A percentile compares a stretch with the other conserved stretches of the same genome.
Evolutionary conservation across 140 eudicot genomes (phyloP).

Genomic region (Cichorium intybus): DNA sequence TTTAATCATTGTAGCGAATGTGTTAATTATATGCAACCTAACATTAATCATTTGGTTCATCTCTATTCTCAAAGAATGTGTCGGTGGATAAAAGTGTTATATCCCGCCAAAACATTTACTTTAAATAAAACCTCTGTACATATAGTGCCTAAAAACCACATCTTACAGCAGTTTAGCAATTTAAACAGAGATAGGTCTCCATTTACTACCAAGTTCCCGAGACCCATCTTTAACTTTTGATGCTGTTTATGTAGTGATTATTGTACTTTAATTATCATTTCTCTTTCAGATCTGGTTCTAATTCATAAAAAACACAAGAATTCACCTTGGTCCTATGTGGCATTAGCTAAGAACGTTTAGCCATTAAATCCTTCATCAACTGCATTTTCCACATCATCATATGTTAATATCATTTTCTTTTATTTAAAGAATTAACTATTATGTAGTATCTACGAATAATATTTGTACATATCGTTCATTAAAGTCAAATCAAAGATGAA

Average conservation of each 20-base stretch:
- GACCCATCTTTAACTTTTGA: conserved; percentile 10
- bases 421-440: neutral
- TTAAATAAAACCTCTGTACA: neutral
- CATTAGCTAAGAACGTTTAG: conserved; percentile 32
- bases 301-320: neutral
- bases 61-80: no score
- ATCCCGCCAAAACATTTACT: neutral
- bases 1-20: no score
- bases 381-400: conserved; percentile 20
- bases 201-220: neutral
- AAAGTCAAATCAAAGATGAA: conserved; percentile 67
- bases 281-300: neutral
- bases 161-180: neutral
- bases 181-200: neutral
- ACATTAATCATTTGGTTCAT: no score
- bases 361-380: conserved; percentile 32
- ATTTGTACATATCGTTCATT: conserved; percentile 55
- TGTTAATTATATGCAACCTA: no score
- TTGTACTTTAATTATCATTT: neutral
- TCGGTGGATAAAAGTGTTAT: no score
- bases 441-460: neutral
- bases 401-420: no score
- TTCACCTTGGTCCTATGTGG: conserved; percentile 24
- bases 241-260: neutral
- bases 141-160: conserved; percentile 2